Evolutionary conservation across 2,329 filamentous ascomycete species (phyloP), one percentile per base, ranked within the genome.

Genomic region (Didymellaceae sp.): DNA sequence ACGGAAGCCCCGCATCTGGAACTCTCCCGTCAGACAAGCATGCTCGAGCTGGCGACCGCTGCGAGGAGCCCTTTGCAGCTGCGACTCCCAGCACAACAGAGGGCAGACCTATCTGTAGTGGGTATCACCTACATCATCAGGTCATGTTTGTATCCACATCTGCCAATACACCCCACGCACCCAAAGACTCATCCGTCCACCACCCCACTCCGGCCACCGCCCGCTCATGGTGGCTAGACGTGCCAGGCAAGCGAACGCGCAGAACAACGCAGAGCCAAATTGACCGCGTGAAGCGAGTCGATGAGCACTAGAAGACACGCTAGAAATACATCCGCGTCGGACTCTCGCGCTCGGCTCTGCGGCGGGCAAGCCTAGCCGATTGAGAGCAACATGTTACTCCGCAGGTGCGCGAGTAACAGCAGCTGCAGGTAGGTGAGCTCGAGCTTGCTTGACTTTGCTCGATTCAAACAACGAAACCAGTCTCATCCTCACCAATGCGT

Each of bases 331-430:
- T 50, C 49, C 48, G 57, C 51, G 40, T 56, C 54, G 54, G 53
- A 53, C 44, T 39, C 58, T 61, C 21, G 52, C 55, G 43, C 54
- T 63, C 60, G 60, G 59, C 55, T 66, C 59, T 57, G 55, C 52
- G 53, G 54, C 53, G 32, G 49, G 61, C 59, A 70, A 50, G 48
- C 59, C 52, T 61, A 60, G 43, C 63, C 64, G 61, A 44, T 37
- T 45, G 45, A 45, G 50, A 52, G 37, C 41, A 64, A 53, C 57
- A 47, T 40, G 60, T 64, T 64, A 61, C 61, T 48, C 61, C 61
- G 60, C 64, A 47, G 59, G 45, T 58, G 59, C 62, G 58, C 60
- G 61, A 61, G 63, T 57, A 64, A 59, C 57, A 51, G 59, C 46
- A 48, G 53, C 52, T 59, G 56, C 65, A 62, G 46, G 22, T 25